Evolutionary conservation across 192 early-diverging fungal species (phyloP), one percentile per base, ranked within the genome.

Genomic region (Backusella sp.): DNA sequence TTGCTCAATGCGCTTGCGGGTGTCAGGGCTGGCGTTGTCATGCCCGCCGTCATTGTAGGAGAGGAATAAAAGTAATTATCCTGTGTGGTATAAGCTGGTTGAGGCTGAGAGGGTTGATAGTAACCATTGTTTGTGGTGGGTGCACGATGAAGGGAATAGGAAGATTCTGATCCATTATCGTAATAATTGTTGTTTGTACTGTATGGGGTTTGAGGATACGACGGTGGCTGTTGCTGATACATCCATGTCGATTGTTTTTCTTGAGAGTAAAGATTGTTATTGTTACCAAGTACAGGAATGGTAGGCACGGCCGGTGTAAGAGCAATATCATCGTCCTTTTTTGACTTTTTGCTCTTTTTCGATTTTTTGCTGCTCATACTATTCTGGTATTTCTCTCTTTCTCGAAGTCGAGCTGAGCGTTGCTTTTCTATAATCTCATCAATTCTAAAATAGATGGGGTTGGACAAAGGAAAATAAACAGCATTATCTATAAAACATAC

Each of bases 401-500:
- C 56, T 35, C 11, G 21, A 34, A 72, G 9, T 44, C 53, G 28
- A 6, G 34, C 30, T 36, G 72, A 65, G 14, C 70, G 76, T 26
- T 77, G 76, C 8, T 72, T 77, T 9, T 71, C 62, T 15, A 77
- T 46, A 9, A 77, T 56, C 14, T 77, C 76, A 66, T 49, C 32
- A 35, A 77, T 77, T 23, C 76, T 73, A 32, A 32, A 32, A n/a
- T 39, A 4, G 21, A 42, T 36, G 39, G n/a, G n/a, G 23, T 69
- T 42, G 19, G 34, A 19, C 4, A 35, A 69, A 23, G 4, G 21
- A 4, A 4, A 21, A 2, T 39, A 23, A 32, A 41, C 28, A 8
- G 19, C 17, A 49, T 49, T n/a, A 68, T n/a, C 19, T n/a, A 19
- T 6, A 21, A 21, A 4, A 69, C 7, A 11, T 86, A 93, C 93